phyloP scores from a whole-genome alignment of 495 filamentous ascomycete genomes.

The Rostrohypoxylon terebratum region DNA sequence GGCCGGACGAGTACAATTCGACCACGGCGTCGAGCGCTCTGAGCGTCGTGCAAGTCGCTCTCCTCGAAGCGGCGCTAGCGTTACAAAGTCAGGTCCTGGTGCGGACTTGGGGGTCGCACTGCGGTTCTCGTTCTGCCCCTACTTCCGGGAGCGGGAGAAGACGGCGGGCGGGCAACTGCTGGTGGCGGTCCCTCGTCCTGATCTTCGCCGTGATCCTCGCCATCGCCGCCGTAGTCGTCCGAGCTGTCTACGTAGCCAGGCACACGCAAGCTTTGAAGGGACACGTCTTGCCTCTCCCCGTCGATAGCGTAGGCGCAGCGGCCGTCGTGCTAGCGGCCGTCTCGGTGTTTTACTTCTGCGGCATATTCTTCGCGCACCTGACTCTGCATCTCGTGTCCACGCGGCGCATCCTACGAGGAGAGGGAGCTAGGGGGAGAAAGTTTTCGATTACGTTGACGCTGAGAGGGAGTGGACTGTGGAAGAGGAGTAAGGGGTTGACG shows the following conservation, averaged over 20 bases:
- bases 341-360: constrained; percentile 41
- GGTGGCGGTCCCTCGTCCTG: constrained; percentile 25
- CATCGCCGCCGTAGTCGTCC: constrained; percentile 5
- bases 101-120: constrained; percentile 26
- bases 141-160: background rate
- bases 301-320: constrained; percentile 23
- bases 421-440: constrained; percentile 4
- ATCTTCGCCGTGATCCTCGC: constrained; percentile 22
- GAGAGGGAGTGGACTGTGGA: background rate
- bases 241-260: constrained; percentile 28
- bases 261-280: constrained; percentile 23
- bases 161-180: background rate
- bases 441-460: constrained; percentile 25
- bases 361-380: constrained; percentile 40
- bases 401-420: constrained; percentile 26
- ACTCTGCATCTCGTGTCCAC: constrained; percentile 31
- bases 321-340: constrained; percentile 21
- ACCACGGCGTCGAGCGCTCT: constrained; percentile 20
- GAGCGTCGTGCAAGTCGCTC: constrained; percentile 28
- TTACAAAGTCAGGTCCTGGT: constrained; percentile 30
- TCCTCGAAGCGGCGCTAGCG: constrained; percentile 29
- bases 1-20: constrained; percentile 9
- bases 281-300: constrained; percentile 29
- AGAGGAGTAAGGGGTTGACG: constrained; percentile 11
- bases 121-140: background rate